Evolutionary conservation across 1,284 basidiomycete species (phyloP), one percentile per base, ranked within the genome.

Genomic region (Farysia itapuensis): DNA sequence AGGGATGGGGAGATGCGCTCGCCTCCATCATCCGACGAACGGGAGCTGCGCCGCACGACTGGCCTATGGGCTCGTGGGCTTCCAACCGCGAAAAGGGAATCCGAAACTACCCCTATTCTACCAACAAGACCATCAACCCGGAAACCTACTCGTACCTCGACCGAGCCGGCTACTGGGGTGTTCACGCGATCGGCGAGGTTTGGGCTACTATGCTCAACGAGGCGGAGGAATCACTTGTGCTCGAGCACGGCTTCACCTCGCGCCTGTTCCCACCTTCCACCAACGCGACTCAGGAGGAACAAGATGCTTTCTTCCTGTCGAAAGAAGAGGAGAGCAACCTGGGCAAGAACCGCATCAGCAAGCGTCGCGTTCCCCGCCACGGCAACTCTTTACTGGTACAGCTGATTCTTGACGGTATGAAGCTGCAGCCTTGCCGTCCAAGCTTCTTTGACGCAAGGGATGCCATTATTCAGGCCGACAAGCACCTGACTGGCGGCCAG

Each of bases 111-210:
- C 66, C 68, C 8, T 73, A 73, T 67, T 65, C 60, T 22, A 61
- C 67, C 48, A 84, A 90, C 79, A 78, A 81, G 31, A 84, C 84
- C 11, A 72, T 87, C 77, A 96, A 95, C 81, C 93, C 91, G 0
- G 89, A 87, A 51, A 89, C 86, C 1, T 97, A 96, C 83, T 88
- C 91, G 83, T 93, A 88, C n/a, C 86, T 97, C 32, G 90, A 96
- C 81, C 87, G 88, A 78, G 86, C 88, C 42, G 89, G 91, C 14
- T 77, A 78, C 41, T 68, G 51, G 48, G 50, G 76, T 36, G 79
- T 79, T 16, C 89, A 92, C 77, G 88, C 89, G 29, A 88, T 92
- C 53, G 90, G 91, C 48, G 91, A 93, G 79, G 92, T 96, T 49
- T 96, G 92, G 92, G 92, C 92, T 15, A 82, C 95, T 80, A 86